A percentile compares a stretch with the other conserved stretches of the same genome.
Evolutionary conservation across 768 basidiomycete species (phyloP).

Genomic region (Boletus pseudo-olivaceus): DNA sequence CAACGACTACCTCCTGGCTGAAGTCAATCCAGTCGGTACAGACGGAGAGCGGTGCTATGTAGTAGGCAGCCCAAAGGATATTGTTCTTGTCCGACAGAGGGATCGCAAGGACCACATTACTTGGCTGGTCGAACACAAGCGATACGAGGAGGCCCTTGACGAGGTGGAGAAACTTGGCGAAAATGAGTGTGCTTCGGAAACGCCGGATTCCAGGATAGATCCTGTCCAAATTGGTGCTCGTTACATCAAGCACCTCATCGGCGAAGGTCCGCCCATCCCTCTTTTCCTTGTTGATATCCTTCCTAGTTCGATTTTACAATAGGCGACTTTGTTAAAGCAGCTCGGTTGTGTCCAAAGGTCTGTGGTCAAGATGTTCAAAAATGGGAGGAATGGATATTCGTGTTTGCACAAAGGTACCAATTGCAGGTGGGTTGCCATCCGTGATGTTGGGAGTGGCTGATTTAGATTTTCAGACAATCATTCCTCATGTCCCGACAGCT

Average conservation of each 20-base stretch:
- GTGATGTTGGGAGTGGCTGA: not conserved
- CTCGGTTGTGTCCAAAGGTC: slow-evolving; percentile 78
- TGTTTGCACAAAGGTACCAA: slow-evolving; percentile 77
- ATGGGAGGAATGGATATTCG: slow-evolving; percentile 98
- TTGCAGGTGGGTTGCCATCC: slow-evolving; percentile 55
- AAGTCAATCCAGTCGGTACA: slow-evolving; percentile 32
- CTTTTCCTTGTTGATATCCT: not conserved
- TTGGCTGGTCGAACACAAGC: slow-evolving; percentile 84
- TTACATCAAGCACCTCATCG: slow-evolving; percentile 83
- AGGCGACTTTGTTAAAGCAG: slow-evolving; percentile 76
- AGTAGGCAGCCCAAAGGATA: slow-evolving; percentile 81
- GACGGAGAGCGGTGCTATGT: slow-evolving; percentile 58
- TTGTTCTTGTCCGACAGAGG: slow-evolving; percentile 83
- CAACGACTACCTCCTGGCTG: slow-evolving; percentile 82
- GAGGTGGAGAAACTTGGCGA: slow-evolving; percentile 65
- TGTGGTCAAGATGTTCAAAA: slow-evolving; percentile 71
- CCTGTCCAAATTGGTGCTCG: slow-evolving; percentile 74
- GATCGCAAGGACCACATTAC: slow-evolving; percentile 87
- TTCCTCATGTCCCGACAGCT: slow-evolving; percentile 84
- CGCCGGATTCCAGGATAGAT: slow-evolving; percentile 41
- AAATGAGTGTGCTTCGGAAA: slow-evolving; percentile 29
- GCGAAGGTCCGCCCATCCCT: slow-evolving; percentile 54
- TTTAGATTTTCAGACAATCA: slow-evolving; percentile 58
- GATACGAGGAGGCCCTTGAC: slow-evolving; percentile 87
- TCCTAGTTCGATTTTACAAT: not conserved